These are phyloP conservation scores for Thymus mandschuricus DNA, from an alignment of 257 asterid genomes.

Conservation along the genomic window DNA sequence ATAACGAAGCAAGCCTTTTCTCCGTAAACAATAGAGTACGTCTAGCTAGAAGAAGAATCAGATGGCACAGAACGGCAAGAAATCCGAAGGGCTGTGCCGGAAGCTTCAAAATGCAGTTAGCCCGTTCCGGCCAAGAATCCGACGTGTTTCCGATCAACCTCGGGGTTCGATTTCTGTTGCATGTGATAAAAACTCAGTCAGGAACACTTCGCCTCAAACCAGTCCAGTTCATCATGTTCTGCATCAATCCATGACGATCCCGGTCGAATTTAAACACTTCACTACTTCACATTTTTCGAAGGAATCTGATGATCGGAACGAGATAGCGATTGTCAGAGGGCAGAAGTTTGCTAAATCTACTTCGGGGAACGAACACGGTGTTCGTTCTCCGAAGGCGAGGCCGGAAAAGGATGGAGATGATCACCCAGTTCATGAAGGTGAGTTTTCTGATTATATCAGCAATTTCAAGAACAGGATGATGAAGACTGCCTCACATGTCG, in stretches of 20 bases:
- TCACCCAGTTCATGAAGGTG: constrained; percentile 1
- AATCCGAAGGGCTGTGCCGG: constrained; percentile 32
- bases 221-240: constrained; percentile 20
- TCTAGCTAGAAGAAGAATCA: too few species aligned
- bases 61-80: constrained; percentile 39
- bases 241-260: constrained; percentile 30
- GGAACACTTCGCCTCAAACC: background rate
- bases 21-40: background rate
- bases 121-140: constrained; percentile 36
- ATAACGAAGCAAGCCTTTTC: background rate
- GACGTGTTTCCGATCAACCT: constrained; percentile 16
- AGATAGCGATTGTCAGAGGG: constrained; percentile 25
- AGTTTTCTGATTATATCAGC: constrained; percentile 40
- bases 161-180: background rate
- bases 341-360: constrained; percentile 29
- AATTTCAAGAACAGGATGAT: constrained; percentile 41
- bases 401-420: constrained; percentile 29
- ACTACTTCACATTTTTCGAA: constrained; percentile 8
- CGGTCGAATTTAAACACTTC: constrained; percentile 20
- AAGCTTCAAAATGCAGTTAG: constrained; percentile 38
- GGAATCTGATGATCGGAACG: constrained; percentile 5
- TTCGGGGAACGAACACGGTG: background rate
- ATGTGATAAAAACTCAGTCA: background rate
- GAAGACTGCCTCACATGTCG: constrained; percentile 38
- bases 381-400: background rate